A percentile compares a stretch with the other conserved stretches of the same genome.
Evolutionary conservation across 441 rosid genomes (phyloP).

Genomic region (Erodium moschatum): DNA sequence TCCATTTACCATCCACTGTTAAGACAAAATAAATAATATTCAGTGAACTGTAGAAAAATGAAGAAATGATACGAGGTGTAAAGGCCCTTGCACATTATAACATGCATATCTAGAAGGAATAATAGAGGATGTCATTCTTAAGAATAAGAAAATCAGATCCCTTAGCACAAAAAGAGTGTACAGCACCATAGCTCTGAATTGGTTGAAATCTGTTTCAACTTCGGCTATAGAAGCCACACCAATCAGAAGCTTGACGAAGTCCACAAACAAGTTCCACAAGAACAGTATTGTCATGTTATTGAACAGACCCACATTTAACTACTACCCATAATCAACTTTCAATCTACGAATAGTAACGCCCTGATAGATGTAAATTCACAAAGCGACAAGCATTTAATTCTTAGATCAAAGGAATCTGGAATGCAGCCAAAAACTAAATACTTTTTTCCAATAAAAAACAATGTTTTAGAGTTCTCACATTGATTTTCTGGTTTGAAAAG

Average conservation of each 20-base stretch:
- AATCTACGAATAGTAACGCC: neutral
- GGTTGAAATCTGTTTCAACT: neutral
- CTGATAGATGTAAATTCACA: neutral
- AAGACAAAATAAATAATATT: slow-evolving; percentile 5
- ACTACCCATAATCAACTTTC: neutral
- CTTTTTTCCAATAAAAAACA: neutral
- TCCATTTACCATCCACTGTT: slow-evolving; percentile 99
- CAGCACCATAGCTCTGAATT: neutral
- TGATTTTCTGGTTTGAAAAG: neutral
- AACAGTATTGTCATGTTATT: neutral
- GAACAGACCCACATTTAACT: no score
- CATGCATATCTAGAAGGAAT: no score
- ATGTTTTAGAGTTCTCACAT: neutral
- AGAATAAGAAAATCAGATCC: no score
- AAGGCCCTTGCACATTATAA: no score
- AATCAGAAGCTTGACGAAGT: neutral
- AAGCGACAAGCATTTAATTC: neutral
- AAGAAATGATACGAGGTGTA: no score
- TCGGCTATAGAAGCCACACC: neutral
- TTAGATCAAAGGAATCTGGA: neutral
- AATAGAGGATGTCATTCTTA: no score
- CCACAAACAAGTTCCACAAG: neutral
- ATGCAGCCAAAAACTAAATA: neutral
- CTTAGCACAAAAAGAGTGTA: no score
- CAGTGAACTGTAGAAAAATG: slow-evolving; percentile 18